Evolutionary conservation across 2,329 filamentous ascomycete species (phyloP).

Genomic region (Cercospora sp.): DNA sequence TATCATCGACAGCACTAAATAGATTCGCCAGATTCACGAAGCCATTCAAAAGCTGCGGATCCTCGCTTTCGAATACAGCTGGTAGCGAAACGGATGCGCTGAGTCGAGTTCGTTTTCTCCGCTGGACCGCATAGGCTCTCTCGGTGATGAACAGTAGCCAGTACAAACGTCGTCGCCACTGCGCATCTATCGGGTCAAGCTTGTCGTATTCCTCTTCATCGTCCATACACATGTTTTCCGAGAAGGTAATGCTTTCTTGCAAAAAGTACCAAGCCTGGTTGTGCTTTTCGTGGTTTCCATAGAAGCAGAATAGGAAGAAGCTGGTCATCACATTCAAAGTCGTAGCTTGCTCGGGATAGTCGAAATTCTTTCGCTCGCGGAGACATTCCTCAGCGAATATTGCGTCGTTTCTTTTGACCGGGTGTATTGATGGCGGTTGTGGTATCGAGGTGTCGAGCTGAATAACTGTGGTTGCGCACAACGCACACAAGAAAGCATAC

Average conservation of each 20-base stretch:
- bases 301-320: conserved; percentile 41
- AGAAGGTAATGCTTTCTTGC: conserved; percentile 39
- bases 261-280: conserved; percentile 40
- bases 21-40: conserved; percentile 40
- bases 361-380: conserved; percentile 34
- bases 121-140: conserved; percentile 40
- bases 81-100: conserved; percentile 36
- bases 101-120: conserved; percentile 38
- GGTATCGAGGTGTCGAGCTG: conserved; percentile 39
- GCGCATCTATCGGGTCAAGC: conserved; percentile 35
- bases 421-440: conserved; percentile 31
- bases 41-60: conserved; percentile 38
- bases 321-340: conserved; percentile 39
- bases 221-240: conserved; percentile 38
- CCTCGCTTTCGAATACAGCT: conserved; percentile 38
- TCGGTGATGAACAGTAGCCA: conserved; percentile 42
- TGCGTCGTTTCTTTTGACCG: conserved; percentile 31
- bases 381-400: conserved; percentile 40
- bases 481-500: conserved; percentile 38
- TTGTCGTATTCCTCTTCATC: conserved; percentile 37
- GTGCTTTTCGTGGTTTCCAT: conserved; percentile 39
- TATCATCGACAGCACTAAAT: conserved; percentile 40
- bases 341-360: conserved; percentile 35
- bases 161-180: conserved; percentile 40
- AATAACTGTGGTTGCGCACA: conserved; percentile 39